phyloP scores from a whole-genome alignment of 208 protist species.

The Trypanosoma mega region DNA sequence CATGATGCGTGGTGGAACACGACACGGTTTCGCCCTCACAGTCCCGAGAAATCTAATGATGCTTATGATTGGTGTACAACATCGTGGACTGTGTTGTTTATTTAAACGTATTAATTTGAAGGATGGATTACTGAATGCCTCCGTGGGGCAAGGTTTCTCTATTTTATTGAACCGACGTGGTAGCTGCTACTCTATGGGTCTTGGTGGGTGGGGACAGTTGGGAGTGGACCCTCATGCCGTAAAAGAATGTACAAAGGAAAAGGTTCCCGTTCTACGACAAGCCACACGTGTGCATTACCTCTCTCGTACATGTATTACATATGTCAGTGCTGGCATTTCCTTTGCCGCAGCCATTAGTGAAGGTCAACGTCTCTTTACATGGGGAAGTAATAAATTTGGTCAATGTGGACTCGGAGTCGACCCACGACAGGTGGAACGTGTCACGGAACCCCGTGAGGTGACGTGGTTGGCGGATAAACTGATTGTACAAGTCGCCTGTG shows the following conservation, averaged over 20 bases:
- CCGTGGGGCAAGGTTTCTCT: slow-evolving; percentile 71
- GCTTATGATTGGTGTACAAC: slow-evolving; percentile 59
- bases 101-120: slow-evolving; percentile 44
- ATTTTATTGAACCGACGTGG: slow-evolving; percentile 68
- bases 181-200: slow-evolving; percentile 64
- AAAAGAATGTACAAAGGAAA: slow-evolving; percentile 53
- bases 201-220: slow-evolving; percentile 81
- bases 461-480: slow-evolving; percentile 71
- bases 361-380: slow-evolving; percentile 69
- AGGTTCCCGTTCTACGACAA: slow-evolving; percentile 63
- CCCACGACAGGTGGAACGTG: slow-evolving; percentile 48
- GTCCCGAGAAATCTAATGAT: slow-evolving; percentile 60
- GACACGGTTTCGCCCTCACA: slow-evolving; percentile 69
- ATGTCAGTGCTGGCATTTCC: slow-evolving; percentile 30
- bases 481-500: slow-evolving; percentile 80
- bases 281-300: slow-evolving; percentile 69
- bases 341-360: slow-evolving; percentile 54
- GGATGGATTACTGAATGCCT: slow-evolving; percentile 67
- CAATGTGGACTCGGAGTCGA: slow-evolving; percentile 79
- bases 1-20: slow-evolving; percentile 41
- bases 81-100: slow-evolving; percentile 47
- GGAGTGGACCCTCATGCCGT: slow-evolving; percentile 47
- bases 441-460: slow-evolving; percentile 61
- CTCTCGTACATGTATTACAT: slow-evolving; percentile 39
- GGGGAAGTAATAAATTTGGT: slow-evolving; percentile 83